phyloP scores from a whole-genome alignment of 306 rosid genomes.

The Medicago ruthenica region DNA sequence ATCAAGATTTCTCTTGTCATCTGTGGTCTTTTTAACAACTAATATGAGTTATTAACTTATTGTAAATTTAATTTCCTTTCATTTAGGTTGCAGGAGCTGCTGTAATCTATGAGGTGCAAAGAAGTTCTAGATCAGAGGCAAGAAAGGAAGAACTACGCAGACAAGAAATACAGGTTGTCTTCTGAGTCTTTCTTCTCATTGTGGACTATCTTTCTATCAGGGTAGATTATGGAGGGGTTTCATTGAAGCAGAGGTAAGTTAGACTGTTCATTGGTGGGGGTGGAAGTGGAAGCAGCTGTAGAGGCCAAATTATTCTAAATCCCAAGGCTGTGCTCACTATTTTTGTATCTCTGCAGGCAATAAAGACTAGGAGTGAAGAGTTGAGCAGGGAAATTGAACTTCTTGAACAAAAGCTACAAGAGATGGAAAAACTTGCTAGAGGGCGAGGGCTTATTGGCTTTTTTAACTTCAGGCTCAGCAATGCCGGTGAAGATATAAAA shows the following conservation, averaged over 20 bases:
- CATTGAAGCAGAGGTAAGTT: slow-evolving; percentile 22
- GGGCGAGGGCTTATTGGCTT: slow-evolving; percentile 58
- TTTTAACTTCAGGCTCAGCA: slow-evolving; percentile 49
- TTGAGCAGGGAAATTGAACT: slow-evolving; percentile 39
- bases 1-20: background rate
- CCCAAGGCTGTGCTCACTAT: slow-evolving; percentile 19
- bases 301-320: slow-evolving; percentile 30
- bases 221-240: slow-evolving; percentile 35
- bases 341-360: slow-evolving; percentile 54
- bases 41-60: background rate
- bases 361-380: slow-evolving; percentile 49
- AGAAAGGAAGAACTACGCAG: slow-evolving; percentile 55
- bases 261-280: background rate
- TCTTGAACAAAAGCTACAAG: slow-evolving; percentile 53
- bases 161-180: slow-evolving; percentile 52
- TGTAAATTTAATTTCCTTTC: slow-evolving; percentile 27
- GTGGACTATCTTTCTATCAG: slow-evolving; percentile 12
- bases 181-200: slow-evolving; percentile 19
- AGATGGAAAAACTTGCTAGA: slow-evolving; percentile 62
- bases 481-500: slow-evolving; percentile 36
- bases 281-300: slow-evolving; percentile 29
- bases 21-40: slow-evolving; percentile 23
- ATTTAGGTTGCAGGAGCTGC: slow-evolving; percentile 58
- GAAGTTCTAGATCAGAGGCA: slow-evolving; percentile 58
- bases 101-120: slow-evolving; percentile 56